These are phyloP conservation scores for Xylaria cubensis DNA, from an alignment of 495 filamentous ascomycete species.

Conservation along the genomic window DNA sequence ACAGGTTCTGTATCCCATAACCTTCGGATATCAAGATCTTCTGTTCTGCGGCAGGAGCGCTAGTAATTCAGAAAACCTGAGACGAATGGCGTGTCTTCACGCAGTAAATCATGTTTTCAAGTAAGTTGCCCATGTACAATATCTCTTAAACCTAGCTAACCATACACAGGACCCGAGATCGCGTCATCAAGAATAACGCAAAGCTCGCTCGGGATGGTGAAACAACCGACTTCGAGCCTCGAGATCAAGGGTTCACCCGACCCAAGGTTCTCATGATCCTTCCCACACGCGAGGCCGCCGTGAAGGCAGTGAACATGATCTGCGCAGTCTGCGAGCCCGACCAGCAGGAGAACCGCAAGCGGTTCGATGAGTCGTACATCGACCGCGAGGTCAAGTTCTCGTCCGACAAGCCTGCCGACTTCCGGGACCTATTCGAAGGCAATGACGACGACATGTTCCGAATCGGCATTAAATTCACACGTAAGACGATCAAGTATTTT, in stretches of 20 bases:
- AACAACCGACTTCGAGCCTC: slow-evolving; percentile 71
- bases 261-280: slow-evolving; percentile 90
- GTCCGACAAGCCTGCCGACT: slow-evolving; percentile 81
- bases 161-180: slow-evolving; percentile 74
- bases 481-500: slow-evolving; percentile 94
- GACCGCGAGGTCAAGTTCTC: slow-evolving; percentile 69
- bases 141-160: slow-evolving; percentile 26
- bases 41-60: slow-evolving; percentile 75
- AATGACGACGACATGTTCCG: slow-evolving; percentile 98
- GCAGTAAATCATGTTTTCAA: slow-evolving; percentile 90
- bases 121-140: slow-evolving; percentile 39
- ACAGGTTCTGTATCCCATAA: slow-evolving; percentile 58
- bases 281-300: slow-evolving; percentile 85
- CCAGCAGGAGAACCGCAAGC: slow-evolving; percentile 93
- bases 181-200: slow-evolving; percentile 88
- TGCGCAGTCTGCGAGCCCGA: slow-evolving; percentile 76
- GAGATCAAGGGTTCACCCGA: slow-evolving; percentile 95
- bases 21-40: slow-evolving; percentile 83
- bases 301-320: slow-evolving; percentile 76
- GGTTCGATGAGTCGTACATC: slow-evolving; percentile 82
- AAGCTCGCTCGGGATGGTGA: slow-evolving; percentile 65
- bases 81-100: slow-evolving; percentile 80
- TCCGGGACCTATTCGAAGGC: slow-evolving; percentile 86
- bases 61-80: slow-evolving; percentile 67
- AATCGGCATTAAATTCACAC: slow-evolving; percentile 90